Base-by-base conservation (phyloP, 345 rosid genomes). In the Eucalyptus leucophloia region DNA sequence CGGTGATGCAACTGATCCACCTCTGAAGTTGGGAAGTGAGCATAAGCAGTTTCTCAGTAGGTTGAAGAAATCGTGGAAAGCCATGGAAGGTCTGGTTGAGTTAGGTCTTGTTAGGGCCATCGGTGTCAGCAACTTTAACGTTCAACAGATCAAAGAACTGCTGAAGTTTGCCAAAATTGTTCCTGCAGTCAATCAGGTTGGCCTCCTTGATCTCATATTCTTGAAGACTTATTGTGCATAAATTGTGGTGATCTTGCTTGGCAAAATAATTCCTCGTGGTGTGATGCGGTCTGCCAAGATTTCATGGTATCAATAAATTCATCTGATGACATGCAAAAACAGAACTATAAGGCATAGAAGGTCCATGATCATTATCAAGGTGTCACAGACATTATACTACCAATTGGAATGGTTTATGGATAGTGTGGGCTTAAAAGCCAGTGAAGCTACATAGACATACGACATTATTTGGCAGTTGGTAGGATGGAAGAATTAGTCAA, bases 1-100 rank as follows among this genome's bases (percentile, higher is more conserved):
- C 89, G 95, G 96, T 23, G 96, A 95, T 90, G 96, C 96, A 15
- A 95, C 95, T 8, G 96, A 95, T 92, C 96, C 96, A 45, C 96
- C 96, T 72, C 90, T 89, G 58, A 95, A 95, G 92, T 93, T 93
- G 12, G 94, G 94, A 87, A 94, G 92, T 42, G 96, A 95, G 92
- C 86, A 90, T 88, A 92, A 94, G 89, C 96, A 94, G 92, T 95
- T 95, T 67, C 60, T 94, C 89, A 95, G 92, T 90, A 92, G 94
- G 56, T 72, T 95, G 92, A 95, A 95, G 92, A 92, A 95, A 90
- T 93, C 94, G 26, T 95, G 96, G 96, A 93, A 94, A 88, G 95
- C 95, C 12, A 95, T 95, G 96, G 96, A 95, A 89, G 95, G 90
- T 32, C 90, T 95, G 53, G 92, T 92, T 49, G 96, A 95, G 28